Conservation (phyloP, 495 filamentous ascomycete species). For the Bombardia bombarda region DNA sequence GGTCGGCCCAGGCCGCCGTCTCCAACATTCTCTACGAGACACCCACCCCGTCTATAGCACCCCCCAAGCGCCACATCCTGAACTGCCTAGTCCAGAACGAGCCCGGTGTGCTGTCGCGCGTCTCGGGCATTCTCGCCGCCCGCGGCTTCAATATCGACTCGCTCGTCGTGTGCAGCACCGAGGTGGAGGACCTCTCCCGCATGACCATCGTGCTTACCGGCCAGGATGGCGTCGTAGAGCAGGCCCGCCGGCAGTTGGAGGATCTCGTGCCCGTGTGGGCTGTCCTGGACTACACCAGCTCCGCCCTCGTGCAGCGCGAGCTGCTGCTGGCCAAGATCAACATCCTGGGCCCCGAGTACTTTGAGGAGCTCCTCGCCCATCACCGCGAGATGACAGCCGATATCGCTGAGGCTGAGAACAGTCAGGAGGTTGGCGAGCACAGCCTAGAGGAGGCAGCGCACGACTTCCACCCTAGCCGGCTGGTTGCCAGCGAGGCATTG, state of each 20-base stretch:
- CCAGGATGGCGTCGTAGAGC: slow-evolving; percentile 95
- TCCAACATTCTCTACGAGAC: slow-evolving; percentile 99
- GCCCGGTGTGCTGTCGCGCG: slow-evolving; percentile 90
- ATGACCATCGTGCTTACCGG: slow-evolving; percentile 98
- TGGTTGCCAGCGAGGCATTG: slow-evolving; percentile 79
- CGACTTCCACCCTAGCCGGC: slow-evolving; percentile 79
- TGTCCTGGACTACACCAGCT: slow-evolving; percentile 87
- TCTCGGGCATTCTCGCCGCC: slow-evolving; percentile 92
- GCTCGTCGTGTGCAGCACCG: slow-evolving; percentile 93
- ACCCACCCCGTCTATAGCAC: slow-evolving; percentile 69
- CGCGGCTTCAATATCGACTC: slow-evolving; percentile 99
- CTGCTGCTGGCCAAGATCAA: slow-evolving; percentile 94
- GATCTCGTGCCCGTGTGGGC: slow-evolving; percentile 98
- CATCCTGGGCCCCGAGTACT: slow-evolving; percentile 93
- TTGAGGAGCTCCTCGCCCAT: slow-evolving; percentile 90
- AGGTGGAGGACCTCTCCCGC: slow-evolving; percentile 93
- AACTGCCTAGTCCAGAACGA: slow-evolving; percentile 99
- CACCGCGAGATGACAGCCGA: slow-evolving; percentile 65
- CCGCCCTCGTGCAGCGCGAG: slow-evolving; percentile 93
- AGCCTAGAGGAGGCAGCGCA: slow-evolving; percentile 33
- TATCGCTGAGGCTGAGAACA: slow-evolving; percentile 19
- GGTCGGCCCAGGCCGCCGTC: slow-evolving; percentile 92
- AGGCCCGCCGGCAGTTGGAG: slow-evolving; percentile 90
- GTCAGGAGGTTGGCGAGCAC: slow-evolving; percentile 24
- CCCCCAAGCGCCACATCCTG: slow-evolving; percentile 88